phyloP scores from a whole-genome alignment of 1,139 yeast genomes.

The Debaryomyces sp. region DNA sequence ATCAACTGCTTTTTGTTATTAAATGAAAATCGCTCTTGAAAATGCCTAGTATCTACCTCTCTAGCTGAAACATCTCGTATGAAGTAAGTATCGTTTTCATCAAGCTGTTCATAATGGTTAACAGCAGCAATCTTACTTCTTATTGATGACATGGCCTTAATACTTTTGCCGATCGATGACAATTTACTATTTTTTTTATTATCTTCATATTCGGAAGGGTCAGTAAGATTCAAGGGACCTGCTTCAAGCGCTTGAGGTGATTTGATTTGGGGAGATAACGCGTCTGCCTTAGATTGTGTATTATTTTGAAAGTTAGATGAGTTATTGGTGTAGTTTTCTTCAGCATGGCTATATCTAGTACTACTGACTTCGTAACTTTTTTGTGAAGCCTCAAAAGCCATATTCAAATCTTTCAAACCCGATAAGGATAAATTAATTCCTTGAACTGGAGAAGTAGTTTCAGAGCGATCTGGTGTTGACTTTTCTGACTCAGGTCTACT shows the following conservation, averaged over 20 bases:
- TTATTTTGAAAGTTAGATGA: constrained; percentile 1
- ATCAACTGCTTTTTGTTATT: constrained; percentile 52
- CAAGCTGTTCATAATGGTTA: constrained; percentile 53
- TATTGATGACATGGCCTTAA: constrained; percentile 39
- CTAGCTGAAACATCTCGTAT: constrained; percentile 47
- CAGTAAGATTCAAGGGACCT: constrained; percentile 32
- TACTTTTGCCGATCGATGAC: constrained; percentile 28
- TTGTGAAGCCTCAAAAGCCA: constrained; percentile 36
- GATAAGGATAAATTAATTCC: constrained; percentile 28
- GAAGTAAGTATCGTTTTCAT: constrained; percentile 51
- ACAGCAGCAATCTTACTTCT: constrained; percentile 64
- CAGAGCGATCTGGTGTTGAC: constrained; percentile 1
- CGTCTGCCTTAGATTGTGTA: background rate
- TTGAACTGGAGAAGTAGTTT: background rate
- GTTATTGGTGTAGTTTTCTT: background rate
- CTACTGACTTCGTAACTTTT: constrained; percentile 27
- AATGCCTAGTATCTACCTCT: constrained; percentile 52
- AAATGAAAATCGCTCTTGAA: constrained; percentile 67
- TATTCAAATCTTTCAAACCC: constrained; percentile 34
- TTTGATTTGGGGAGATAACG: background rate
- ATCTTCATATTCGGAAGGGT: constrained; percentile 26
- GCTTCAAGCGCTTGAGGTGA: constrained; percentile 8
- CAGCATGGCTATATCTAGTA: constrained; percentile 22
- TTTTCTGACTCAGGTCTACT: constrained; percentile 1
- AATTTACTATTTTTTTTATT: constrained; percentile 16